These are phyloP conservation scores for Gossypioides kirkii DNA, from an alignment of 345 rosid species.

Conservation along the genomic window DNA sequence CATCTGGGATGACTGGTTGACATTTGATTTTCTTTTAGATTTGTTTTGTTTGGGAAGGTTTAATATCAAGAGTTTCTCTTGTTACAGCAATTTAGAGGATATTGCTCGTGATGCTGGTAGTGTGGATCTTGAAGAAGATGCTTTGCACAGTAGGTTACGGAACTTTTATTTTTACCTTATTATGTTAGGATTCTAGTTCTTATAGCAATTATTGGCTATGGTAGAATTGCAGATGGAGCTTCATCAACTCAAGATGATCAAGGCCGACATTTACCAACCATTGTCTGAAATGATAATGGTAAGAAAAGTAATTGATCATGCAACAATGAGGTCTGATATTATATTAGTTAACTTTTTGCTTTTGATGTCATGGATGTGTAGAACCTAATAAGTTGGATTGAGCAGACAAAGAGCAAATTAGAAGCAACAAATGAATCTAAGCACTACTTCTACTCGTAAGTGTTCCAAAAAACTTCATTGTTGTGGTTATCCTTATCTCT, in stretches of 20 bases:
- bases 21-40: background rate
- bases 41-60: conserved; percentile 3
- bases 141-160: conserved; percentile 56
- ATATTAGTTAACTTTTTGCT: conserved; percentile 2
- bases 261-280: conserved; percentile 69
- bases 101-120: conserved; percentile 95
- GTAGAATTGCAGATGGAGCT: conserved; percentile 80
- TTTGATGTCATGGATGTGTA: conserved; percentile 23
- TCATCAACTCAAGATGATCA: conserved; percentile 39
- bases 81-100: conserved; percentile 86
- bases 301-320: conserved; percentile 10
- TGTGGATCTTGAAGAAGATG: conserved; percentile 76
- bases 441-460: conserved; percentile 70
- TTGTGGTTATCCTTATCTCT: conserved; percentile 1
- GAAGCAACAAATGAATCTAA: conserved; percentile 69
- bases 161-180: background rate
- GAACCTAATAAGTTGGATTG: conserved; percentile 79
- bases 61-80: conserved; percentile 1
- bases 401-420: conserved; percentile 47
- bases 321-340: background rate
- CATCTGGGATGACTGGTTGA: background rate
- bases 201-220: conserved; percentile 20
- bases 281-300: conserved; percentile 75
- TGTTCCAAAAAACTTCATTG: background rate
- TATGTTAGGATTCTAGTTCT: conserved; percentile 18